These are phyloP conservation scores for Fraxinus ornus DNA, from an alignment of 305 asterid species.

Conservation along the genomic window DNA sequence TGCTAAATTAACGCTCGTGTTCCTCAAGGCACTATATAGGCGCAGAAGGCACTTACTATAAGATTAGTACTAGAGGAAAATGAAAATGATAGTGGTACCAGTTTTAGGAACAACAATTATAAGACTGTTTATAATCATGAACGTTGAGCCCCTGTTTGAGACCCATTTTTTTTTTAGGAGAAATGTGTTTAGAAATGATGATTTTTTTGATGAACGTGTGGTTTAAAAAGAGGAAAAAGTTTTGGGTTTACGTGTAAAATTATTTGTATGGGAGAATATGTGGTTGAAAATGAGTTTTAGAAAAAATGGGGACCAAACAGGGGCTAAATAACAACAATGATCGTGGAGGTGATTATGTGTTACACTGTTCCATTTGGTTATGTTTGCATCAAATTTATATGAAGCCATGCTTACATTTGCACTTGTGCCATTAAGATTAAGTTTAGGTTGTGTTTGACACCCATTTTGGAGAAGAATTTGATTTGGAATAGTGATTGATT, in stretches of 20 bases:
- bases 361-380: neutral
- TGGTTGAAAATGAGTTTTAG: no score
- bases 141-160: neutral
- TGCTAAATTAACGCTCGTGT: slow-evolving; percentile 1
- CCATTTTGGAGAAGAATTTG: no score
- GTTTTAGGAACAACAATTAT: neutral
- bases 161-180: neutral
- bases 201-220: neutral
- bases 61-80: neutral
- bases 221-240: neutral
- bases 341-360: neutral
- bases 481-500: no score
- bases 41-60: neutral
- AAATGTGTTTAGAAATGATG: no score
- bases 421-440: neutral
- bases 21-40: neutral
- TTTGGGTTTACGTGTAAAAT: neutral
- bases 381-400: neutral
- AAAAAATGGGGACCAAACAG: no score
- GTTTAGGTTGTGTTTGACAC: neutral
- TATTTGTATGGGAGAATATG: no score
- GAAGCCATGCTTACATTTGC: neutral
- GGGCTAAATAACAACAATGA: neutral
- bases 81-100: neutral
- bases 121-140: neutral